Evolutionary conservation across 23 red algal genomes (phyloP).

Genomic region (Gracilaria domingensis): DNA sequence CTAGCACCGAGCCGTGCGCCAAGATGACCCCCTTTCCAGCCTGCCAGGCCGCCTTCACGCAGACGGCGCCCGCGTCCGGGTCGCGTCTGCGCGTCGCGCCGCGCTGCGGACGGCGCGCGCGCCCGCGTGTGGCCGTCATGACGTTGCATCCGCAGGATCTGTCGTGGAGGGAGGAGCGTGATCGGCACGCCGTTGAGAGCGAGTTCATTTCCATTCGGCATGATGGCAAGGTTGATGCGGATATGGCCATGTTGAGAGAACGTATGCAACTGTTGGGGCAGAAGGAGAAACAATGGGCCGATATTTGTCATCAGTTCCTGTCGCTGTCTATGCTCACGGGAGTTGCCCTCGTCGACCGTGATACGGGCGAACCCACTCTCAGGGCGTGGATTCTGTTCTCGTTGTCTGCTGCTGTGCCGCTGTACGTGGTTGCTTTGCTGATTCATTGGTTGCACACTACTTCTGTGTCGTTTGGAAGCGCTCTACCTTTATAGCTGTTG

Average conservation of each 20-base stretch:
- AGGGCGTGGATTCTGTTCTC: slow-evolving; percentile 60
- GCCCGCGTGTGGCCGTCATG: slow-evolving; percentile 23
- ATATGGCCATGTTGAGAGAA: slow-evolving; percentile 62
- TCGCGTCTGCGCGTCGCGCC: background rate
- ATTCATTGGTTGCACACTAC: slow-evolving; percentile 58
- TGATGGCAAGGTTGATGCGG: slow-evolving; percentile 47
- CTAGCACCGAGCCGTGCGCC: background rate
- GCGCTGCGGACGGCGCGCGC: background rate
- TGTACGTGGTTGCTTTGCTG: slow-evolving; percentile 43
- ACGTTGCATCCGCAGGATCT: slow-evolving; percentile 59
- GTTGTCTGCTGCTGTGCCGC: slow-evolving; percentile 57
- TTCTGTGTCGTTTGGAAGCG: slow-evolving; percentile 30
- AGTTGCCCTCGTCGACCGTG: slow-evolving; percentile 34
- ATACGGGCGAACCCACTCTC: slow-evolving; percentile 52
- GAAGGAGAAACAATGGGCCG: slow-evolving; percentile 70
- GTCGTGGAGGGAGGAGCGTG: slow-evolving; percentile 49
- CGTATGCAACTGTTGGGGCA: slow-evolving; percentile 57
- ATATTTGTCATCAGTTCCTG: slow-evolving; percentile 48
- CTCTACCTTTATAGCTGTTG: slow-evolving; percentile 24
- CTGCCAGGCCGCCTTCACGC: background rate
- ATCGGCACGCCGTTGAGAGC: slow-evolving; percentile 60
- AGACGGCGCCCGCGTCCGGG: background rate
- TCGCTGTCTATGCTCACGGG: slow-evolving; percentile 68
- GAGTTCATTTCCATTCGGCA: slow-evolving; percentile 49
- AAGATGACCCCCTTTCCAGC: background rate